phyloP scores from a whole-genome alignment of 2,329 filamentous ascomycete genomes.

The Colletotrichum sp. region DNA sequence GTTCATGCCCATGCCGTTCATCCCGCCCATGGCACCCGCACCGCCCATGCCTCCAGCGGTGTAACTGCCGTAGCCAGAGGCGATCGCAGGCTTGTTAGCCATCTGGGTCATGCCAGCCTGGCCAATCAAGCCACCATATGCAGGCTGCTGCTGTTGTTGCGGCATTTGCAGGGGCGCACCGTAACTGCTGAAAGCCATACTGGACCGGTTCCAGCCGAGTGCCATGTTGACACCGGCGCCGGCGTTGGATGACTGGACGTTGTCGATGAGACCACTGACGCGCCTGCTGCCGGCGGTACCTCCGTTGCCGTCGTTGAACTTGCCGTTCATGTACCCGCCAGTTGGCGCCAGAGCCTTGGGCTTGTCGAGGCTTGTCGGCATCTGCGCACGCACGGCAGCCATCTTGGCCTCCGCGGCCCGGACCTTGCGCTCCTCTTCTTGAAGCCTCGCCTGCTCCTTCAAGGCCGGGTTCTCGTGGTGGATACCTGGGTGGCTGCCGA shows the following conservation, averaged over 20 bases:
- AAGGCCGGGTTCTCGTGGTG: constrained; percentile 42
- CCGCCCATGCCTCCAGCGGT: constrained; percentile 24
- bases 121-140: constrained; percentile 23
- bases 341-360: constrained; percentile 33
- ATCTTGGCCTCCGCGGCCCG: constrained; percentile 53
- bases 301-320: constrained; percentile 59
- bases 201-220: constrained; percentile 23
- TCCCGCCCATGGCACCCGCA: constrained; percentile 21
- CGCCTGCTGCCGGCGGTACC: constrained; percentile 23
- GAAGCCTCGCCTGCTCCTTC: constrained; percentile 42
- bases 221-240: constrained; percentile 28
- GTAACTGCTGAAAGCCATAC: constrained; percentile 33
- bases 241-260: constrained; percentile 26
- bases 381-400: constrained; percentile 52
- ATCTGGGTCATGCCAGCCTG: constrained; percentile 6
- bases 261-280: constrained; percentile 28
- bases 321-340: constrained; percentile 55
- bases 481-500: constrained; percentile 45
- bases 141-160: constrained; percentile 4
- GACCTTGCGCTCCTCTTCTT: constrained; percentile 43
- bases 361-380: constrained; percentile 46
- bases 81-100: not conserved
- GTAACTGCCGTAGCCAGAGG: constrained; percentile 2
- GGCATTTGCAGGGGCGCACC: constrained; percentile 24
- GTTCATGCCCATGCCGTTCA: constrained; percentile 30